Evolutionary conservation across 306 rosid species (phyloP).

Genomic region (Alnus glutinosa): DNA sequence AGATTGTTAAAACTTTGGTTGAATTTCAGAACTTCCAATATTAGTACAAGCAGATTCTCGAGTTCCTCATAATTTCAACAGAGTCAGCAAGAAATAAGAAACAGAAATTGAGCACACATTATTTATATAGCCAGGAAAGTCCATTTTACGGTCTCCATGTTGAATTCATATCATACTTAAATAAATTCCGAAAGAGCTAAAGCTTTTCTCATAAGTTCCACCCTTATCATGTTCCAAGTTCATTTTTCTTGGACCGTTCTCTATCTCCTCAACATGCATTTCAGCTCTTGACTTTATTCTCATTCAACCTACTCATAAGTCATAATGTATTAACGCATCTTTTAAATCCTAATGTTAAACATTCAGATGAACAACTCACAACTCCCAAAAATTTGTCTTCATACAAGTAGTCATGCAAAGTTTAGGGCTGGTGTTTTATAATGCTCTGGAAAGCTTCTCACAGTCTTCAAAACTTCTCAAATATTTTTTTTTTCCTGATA

Average conservation of each 20-base stretch:
- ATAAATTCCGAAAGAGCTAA: neutral
- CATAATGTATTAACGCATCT: neutral
- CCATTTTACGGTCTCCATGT: neutral
- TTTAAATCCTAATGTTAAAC: neutral
- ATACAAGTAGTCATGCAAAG: neutral
- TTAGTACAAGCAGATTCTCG: neutral
- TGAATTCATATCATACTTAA: neutral
- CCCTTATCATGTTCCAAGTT: neutral
- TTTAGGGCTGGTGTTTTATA: neutral
- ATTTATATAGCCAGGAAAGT: neutral
- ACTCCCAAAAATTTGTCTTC: neutral
- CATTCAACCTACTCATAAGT: no score
- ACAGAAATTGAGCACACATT: neutral
- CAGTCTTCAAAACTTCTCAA: neutral
- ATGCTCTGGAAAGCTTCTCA: neutral
- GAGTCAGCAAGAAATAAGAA: neutral
- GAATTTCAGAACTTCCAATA: neutral
- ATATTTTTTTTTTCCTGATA: no score
- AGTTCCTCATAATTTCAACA: neutral
- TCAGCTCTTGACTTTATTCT: no score
- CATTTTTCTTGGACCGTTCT: no score
- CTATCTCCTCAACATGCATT: no score
- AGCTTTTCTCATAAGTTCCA: neutral
- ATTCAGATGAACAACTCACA: neutral
- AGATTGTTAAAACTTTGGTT: no score